Evolutionary conservation across 2,329 filamentous ascomycete genomes (phyloP).

Genomic region (Colletotrichum theobromicola): DNA sequence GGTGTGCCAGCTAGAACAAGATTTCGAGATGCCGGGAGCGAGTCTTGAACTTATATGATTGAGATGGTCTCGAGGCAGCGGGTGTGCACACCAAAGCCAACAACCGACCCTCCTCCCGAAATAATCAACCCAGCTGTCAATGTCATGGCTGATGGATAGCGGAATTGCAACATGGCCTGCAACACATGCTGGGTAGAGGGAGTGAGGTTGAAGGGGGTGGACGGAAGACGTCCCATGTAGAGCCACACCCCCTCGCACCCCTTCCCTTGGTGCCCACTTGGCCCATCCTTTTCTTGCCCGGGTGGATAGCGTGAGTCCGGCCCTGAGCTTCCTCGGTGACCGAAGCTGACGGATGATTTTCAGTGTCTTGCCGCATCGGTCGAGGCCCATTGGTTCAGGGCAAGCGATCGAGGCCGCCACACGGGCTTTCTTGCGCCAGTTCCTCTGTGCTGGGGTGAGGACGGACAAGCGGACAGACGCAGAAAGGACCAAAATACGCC

Average conservation of each 20-base stretch:
- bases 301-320: constrained; percentile 37
- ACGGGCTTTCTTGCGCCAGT: constrained; percentile 14
- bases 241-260: constrained; percentile 25
- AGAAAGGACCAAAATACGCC: background rate
- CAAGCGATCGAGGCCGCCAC: constrained; percentile 19
- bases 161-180: constrained; percentile 20
- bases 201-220: constrained; percentile 19
- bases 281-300: constrained; percentile 21
- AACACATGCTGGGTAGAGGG: constrained; percentile 22
- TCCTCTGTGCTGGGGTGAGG: constrained; percentile 1
- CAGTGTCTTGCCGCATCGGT: constrained; percentile 41
- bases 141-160: constrained; percentile 22
- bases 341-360: constrained; percentile 45
- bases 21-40: constrained; percentile 14
- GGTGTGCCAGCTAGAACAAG: constrained; percentile 11
- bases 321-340: constrained; percentile 45
- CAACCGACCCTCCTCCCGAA: constrained; percentile 18
- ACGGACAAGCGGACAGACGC: constrained; percentile 12
- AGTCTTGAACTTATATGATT: constrained; percentile 25
- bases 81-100: constrained; percentile 10
- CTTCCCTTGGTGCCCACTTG: constrained; percentile 16
- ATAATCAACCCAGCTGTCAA: constrained; percentile 28
- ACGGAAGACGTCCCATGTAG: constrained; percentile 20
- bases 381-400: constrained; percentile 20
- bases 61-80: constrained; percentile 8